Percentiles rank a stretch among this genome's conserved stretches.
Evolutionary conservation across 2,329 filamentous ascomycete genomes (phyloP).

Genomic region (Pestalotiopsis sp.): DNA sequence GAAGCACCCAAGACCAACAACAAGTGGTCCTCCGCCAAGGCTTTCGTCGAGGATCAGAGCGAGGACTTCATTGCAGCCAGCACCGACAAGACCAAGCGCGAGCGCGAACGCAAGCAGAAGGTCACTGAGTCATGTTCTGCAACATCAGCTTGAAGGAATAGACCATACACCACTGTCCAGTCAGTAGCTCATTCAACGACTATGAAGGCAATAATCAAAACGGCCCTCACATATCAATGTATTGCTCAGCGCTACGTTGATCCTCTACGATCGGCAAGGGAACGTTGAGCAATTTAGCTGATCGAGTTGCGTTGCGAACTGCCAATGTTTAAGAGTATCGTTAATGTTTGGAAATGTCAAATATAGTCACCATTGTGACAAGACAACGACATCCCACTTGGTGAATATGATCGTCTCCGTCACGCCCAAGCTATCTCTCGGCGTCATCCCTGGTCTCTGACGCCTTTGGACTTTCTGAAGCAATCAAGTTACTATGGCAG

Average conservation of each 20-base stretch:
- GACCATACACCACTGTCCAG: neutral
- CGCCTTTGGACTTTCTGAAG: neutral
- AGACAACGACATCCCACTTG: neutral
- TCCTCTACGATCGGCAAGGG: neutral
- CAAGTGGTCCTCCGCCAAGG: slow-evolving; percentile 89
- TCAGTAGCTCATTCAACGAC: neutral
- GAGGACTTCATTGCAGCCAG: slow-evolving; percentile 77
- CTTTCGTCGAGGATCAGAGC: slow-evolving; percentile 63
- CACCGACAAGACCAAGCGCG: slow-evolving; percentile 76
- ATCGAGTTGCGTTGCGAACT: neutral
- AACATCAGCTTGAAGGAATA: neutral
- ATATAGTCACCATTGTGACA: neutral
- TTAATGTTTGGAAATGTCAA: neutral
- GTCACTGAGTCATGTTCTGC: slow-evolving; percentile 23
- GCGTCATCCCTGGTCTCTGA: neutral
- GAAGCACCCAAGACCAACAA: slow-evolving; percentile 67
- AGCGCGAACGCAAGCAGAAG: slow-evolving; percentile 93
- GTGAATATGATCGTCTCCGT: neutral
- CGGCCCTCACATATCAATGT: neutral
- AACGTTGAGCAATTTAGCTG: neutral
- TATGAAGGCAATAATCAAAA: neutral
- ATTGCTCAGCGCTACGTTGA: neutral
- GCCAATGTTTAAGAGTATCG: neutral
- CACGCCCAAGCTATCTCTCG: neutral
- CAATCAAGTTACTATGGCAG: neutral